Conservation (phyloP, 257 asterid genomes). For the Nicotiana obtusifolia region DNA sequence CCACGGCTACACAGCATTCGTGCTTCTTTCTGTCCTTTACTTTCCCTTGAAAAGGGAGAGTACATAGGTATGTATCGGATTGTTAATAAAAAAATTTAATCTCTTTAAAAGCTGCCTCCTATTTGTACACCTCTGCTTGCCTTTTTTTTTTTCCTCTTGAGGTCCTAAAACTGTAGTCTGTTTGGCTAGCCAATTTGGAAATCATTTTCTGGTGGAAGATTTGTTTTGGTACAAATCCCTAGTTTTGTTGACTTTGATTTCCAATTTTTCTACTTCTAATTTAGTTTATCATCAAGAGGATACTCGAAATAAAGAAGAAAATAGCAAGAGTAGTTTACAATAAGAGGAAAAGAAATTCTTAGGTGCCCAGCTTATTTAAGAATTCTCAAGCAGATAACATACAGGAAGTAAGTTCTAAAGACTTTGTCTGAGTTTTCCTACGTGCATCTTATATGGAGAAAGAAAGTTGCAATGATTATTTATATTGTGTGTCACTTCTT, state of each 20-base stretch:
- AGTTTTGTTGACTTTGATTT: not conserved
- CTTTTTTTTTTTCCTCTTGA: not conserved
- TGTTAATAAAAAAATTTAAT: not conserved
- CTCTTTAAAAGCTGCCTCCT: not conserved
- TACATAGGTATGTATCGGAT: slow-evolving; percentile 52
- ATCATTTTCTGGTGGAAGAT: not conserved
- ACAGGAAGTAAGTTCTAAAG: not conserved
- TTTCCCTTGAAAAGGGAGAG: slow-evolving; percentile 98
- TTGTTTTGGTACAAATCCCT: not conserved
- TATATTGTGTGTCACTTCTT: not conserved
- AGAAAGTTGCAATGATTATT: not conserved
- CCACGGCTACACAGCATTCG: slow-evolving; percentile 83
- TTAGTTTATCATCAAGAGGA: not conserved
- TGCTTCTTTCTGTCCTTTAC: slow-evolving; percentile 97
- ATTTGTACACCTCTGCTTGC: not conserved
- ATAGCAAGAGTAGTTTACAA: not conserved
- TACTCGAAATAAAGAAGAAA: not conserved
- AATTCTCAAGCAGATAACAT: not conserved
- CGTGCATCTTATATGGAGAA: not conserved
- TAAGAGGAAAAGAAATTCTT: not conserved
- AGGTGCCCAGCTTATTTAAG: not conserved
- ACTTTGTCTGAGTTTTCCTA: not conserved
- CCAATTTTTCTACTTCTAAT: not conserved
- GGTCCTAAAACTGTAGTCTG: not conserved
- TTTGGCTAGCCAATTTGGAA: not conserved